phyloP scores from a whole-genome alignment of 129 eudicot genomes.

The Calendula officinalis region DNA sequence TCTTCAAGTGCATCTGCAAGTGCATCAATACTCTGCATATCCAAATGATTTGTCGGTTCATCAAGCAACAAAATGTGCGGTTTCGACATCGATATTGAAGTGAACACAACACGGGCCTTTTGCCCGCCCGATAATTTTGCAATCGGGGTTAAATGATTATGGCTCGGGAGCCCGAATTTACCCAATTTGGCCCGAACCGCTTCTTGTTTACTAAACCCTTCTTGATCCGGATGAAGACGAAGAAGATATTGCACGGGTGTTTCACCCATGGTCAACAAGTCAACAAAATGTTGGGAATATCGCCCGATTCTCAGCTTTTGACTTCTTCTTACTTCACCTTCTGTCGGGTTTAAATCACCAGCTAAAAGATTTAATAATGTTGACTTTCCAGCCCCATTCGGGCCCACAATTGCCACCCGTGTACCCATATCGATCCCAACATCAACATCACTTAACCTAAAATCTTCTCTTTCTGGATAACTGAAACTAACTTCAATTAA shows the following conservation, averaged over 20 bases:
- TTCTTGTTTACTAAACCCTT: conserved; percentile 78
- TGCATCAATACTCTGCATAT: conserved; percentile 89
- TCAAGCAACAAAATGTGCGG: conserved; percentile 74
- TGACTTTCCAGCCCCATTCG: conserved; percentile 89
- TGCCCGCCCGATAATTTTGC: conserved; percentile 84
- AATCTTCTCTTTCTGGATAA: conserved; percentile 73
- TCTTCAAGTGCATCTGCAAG: conserved; percentile 83
- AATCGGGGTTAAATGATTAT: conserved; percentile 76
- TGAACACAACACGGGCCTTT: conserved; percentile 72
- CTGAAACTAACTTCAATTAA: conserved; percentile 77
- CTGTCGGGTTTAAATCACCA: conserved; percentile 64
- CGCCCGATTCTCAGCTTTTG: conserved; percentile 75
- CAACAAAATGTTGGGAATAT: conserved; percentile 87
- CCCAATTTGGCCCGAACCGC: conserved; percentile 87
- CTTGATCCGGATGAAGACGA: conserved; percentile 84
- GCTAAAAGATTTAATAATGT: conserved; percentile 47
- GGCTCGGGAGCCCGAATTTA: conserved; percentile 71
- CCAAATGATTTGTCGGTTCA: conserved; percentile 94
- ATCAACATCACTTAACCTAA: conserved; percentile 71
- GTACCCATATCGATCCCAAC: conserved; percentile 89
- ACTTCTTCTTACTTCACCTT: conserved; percentile 77
- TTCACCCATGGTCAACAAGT: conserved; percentile 72
- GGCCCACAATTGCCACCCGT: conserved; percentile 44
- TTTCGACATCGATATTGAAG: conserved; percentile 86
- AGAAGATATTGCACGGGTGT: conserved; percentile 78